Conservation (phyloP, 2,329 filamentous ascomycete genomes). For the Pseudogymnoascus sp. region DNA sequence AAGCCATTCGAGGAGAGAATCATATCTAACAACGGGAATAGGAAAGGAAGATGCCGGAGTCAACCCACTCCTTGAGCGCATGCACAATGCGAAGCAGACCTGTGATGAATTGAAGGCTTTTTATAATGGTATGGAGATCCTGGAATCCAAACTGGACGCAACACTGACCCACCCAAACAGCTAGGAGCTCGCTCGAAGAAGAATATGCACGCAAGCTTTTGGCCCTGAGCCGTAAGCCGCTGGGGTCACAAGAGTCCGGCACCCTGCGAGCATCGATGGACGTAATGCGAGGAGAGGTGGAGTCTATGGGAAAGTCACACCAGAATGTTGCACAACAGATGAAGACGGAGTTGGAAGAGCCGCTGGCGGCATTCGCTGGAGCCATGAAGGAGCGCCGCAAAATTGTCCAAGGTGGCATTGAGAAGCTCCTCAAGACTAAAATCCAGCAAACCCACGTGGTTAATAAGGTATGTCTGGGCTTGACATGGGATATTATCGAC, state of each 20-base stretch:
- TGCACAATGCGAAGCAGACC: slow-evolving; percentile 89
- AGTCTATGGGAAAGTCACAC: slow-evolving; percentile 90
- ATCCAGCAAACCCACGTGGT: slow-evolving; percentile 82
- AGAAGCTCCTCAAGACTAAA: slow-evolving; percentile 90
- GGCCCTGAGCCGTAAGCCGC: slow-evolving; percentile 74
- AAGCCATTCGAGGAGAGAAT: not conserved
- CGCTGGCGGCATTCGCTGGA: slow-evolving; percentile 80
- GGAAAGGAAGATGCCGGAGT: slow-evolving; percentile 96
- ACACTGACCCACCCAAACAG: slow-evolving; percentile 35
- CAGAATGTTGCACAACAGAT: slow-evolving; percentile 85
- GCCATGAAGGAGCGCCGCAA: slow-evolving; percentile 95
- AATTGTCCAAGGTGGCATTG: slow-evolving; percentile 88
- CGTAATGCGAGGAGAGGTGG: slow-evolving; percentile 78
- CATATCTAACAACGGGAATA: slow-evolving; percentile 3
- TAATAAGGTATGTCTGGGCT: slow-evolving; percentile 62
- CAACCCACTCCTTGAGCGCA: slow-evolving; percentile 80
- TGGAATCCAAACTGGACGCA: not conserved
- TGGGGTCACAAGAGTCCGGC: slow-evolving; percentile 81
- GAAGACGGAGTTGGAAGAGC: slow-evolving; percentile 93
- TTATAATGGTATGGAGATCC: slow-evolving; percentile 58
- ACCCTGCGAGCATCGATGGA: slow-evolving; percentile 79
- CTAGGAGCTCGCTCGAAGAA: slow-evolving; percentile 88
- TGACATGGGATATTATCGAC: slow-evolving; percentile 2
- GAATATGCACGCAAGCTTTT: slow-evolving; percentile 89
- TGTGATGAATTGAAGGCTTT: slow-evolving; percentile 90